Evolutionary conservation across 2,329 filamentous ascomycete species (phyloP).

Genomic region (Epichloe aotearoae): DNA sequence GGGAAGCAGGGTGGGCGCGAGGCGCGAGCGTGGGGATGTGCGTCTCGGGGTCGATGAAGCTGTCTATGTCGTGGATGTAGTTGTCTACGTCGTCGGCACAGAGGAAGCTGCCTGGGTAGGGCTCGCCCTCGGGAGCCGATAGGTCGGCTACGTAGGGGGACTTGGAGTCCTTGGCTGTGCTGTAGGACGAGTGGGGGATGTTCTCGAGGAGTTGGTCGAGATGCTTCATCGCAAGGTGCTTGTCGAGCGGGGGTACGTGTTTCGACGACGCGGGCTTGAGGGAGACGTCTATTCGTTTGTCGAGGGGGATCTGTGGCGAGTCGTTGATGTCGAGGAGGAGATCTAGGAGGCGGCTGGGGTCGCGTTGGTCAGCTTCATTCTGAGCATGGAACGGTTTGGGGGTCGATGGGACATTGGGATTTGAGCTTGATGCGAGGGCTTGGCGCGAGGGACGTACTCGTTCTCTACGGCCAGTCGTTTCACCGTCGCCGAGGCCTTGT

Average conservation of each 20-base stretch:
- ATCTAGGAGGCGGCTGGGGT: conserved; percentile 66
- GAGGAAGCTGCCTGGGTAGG: conserved; percentile 52
- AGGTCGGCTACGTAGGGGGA: conserved; percentile 41
- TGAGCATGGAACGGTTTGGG: too few relatives aligned
- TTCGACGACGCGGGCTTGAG: conserved; percentile 29
- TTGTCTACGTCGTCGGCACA: conserved; percentile 59
- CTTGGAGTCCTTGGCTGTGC: conserved; percentile 47
- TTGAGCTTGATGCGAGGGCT: not conserved
- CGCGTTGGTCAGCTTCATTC: not conserved
- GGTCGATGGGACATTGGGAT: too few relatives aligned
- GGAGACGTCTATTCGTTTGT: conserved; percentile 61
- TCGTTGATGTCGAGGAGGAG: conserved; percentile 83
- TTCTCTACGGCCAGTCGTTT: conserved; percentile 82
- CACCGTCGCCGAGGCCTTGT: conserved; percentile 66
- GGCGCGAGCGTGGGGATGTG: conserved; percentile 39
- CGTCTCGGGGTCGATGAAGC: conserved; percentile 28
- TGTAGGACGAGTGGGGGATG: conserved; percentile 36
- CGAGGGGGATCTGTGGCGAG: conserved; percentile 56
- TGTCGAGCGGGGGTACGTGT: conserved; percentile 17
- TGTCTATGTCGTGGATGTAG: conserved; percentile 55
- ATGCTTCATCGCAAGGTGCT: conserved; percentile 30
- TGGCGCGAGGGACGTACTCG: conserved; percentile 49
- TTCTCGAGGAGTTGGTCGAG: conserved; percentile 36
- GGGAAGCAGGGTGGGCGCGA: conserved; percentile 24
- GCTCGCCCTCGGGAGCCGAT: conserved; percentile 34